Percentiles rank a stretch among this genome's conserved stretches.
Conservation (phyloP, 345 rosid genomes). For the Pistacia atlantica region DNA sequence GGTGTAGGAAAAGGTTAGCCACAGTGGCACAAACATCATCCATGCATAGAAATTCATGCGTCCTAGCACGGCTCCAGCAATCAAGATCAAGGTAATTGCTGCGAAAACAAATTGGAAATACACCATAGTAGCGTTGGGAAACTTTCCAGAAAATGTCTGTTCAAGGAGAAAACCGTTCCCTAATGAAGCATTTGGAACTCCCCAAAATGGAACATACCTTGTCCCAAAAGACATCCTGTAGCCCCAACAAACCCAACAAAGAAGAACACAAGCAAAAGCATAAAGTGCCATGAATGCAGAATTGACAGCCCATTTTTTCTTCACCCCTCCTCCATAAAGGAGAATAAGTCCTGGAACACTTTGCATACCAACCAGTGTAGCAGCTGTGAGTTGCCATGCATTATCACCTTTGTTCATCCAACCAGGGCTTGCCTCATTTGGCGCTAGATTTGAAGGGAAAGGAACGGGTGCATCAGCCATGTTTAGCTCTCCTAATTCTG, state of each 20-base stretch:
- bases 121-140: slow-evolving; percentile 41
- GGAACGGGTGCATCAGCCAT: slow-evolving; percentile 5
- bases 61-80: slow-evolving; percentile 42
- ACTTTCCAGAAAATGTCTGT: slow-evolving; percentile 15
- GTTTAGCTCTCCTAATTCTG: background rate
- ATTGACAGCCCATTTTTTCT: slow-evolving; percentile 49
- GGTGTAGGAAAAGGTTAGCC: slow-evolving; percentile 53
- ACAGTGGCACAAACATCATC: slow-evolving; percentile 54
- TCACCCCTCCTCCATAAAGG: slow-evolving; percentile 43
- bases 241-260: slow-evolving; percentile 47
- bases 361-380: slow-evolving; percentile 42
- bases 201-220: slow-evolving; percentile 27
- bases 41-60: slow-evolving; percentile 50
- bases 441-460: slow-evolving; percentile 25
- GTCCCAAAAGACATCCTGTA: slow-evolving; percentile 38
- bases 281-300: slow-evolving; percentile 47
- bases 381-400: slow-evolving; percentile 46
- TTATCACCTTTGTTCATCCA: slow-evolving; percentile 48
- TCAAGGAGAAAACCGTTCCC: slow-evolving; percentile 20
- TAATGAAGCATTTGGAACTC: slow-evolving; percentile 25
- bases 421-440: slow-evolving; percentile 18
- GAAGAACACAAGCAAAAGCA: slow-evolving; percentile 41
- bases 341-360: slow-evolving; percentile 40
- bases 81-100: slow-evolving; percentile 41
- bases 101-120: slow-evolving; percentile 45